Conservation (phyloP, 805 yeast genomes). For the Spathaspora gorwiae region DNA sequence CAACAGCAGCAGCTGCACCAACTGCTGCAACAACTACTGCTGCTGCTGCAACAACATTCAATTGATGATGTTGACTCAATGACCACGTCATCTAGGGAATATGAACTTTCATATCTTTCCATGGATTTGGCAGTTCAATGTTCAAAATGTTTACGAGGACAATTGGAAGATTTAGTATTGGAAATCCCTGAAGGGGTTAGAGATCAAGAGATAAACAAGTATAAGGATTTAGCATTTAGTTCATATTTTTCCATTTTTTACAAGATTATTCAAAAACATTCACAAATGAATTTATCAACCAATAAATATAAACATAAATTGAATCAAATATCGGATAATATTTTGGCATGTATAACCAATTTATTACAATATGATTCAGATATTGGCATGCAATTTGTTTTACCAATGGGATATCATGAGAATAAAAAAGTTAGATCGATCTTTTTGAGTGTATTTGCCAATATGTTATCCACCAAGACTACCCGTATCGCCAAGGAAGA, state of each 20-base stretch:
- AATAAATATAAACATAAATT: constrained; percentile 47
- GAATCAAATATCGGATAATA: constrained; percentile 54
- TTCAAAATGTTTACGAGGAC: constrained; percentile 51
- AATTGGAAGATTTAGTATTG: constrained; percentile 52
- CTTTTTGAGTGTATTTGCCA: constrained; percentile 72
- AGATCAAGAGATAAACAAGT: constrained; percentile 49
- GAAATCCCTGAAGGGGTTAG: constrained; percentile 56
- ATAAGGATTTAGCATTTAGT: constrained; percentile 60
- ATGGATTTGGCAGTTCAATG: constrained; percentile 64
- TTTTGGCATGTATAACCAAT: constrained; percentile 62
- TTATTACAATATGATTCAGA: constrained; percentile 69
- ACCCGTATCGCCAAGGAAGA: constrained; percentile 19
- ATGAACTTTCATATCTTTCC: constrained; percentile 45
- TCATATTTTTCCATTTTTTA: constrained; percentile 63
- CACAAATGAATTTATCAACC: constrained; percentile 16
- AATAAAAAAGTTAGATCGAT: constrained; percentile 63
- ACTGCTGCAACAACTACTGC: neutral
- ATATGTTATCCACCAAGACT: constrained; percentile 46
- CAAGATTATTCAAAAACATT: constrained; percentile 45
- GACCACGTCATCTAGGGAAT: constrained; percentile 9
- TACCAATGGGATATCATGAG: constrained; percentile 74
- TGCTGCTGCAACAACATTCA: neutral
- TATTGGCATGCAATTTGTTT: constrained; percentile 68
- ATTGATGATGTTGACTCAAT: neutral
- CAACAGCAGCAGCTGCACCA: neutral